These are phyloP conservation scores for Chrysoporthe puriensis DNA, from an alignment of 2,329 filamentous ascomycete species.

Conservation along the genomic window DNA sequence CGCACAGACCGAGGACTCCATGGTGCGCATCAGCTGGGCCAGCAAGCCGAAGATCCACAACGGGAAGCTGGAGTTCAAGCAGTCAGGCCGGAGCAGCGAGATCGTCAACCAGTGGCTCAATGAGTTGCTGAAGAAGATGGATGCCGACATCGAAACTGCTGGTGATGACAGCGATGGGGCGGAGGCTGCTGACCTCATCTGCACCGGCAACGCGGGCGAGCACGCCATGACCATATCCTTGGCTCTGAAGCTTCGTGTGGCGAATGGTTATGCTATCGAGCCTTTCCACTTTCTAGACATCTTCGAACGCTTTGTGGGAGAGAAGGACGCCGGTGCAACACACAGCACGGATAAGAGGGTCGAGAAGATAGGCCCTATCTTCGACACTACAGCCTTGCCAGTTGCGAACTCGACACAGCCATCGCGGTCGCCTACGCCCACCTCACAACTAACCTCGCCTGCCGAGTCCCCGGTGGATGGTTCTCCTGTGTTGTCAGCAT, in stretches of 20 bases:
- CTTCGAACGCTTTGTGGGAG: conserved; percentile 31
- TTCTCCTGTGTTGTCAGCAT: conserved; percentile 12
- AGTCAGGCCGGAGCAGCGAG: conserved; percentile 37
- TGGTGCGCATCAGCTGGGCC: conserved; percentile 40
- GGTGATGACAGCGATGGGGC: conserved; percentile 5
- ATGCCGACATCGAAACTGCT: conserved; percentile 15
- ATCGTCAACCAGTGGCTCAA: conserved; percentile 40
- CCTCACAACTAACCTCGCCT: conserved; percentile 12
- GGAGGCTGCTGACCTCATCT: conserved; percentile 32
- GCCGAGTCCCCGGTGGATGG: neutral
- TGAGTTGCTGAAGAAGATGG: conserved; percentile 30
- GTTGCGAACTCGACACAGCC: neutral
- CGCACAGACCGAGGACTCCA: conserved; percentile 31
- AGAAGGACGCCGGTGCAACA: neutral
- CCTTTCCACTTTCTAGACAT: conserved; percentile 40
- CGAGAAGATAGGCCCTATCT: conserved; percentile 3
- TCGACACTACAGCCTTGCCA: neutral
- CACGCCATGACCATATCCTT: conserved; percentile 43
- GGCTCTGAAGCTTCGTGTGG: conserved; percentile 38
- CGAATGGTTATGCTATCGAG: conserved; percentile 40
- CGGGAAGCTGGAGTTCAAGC: conserved; percentile 34
- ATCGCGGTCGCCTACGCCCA: neutral
- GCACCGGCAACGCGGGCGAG: conserved; percentile 40
- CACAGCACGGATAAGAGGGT: neutral
- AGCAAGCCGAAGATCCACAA: conserved; percentile 39